A percentile compares a stretch with the other conserved stretches of the same genome.
Conservation (phyloP, 306 rosid species). For the Castanea mollissima region DNA sequence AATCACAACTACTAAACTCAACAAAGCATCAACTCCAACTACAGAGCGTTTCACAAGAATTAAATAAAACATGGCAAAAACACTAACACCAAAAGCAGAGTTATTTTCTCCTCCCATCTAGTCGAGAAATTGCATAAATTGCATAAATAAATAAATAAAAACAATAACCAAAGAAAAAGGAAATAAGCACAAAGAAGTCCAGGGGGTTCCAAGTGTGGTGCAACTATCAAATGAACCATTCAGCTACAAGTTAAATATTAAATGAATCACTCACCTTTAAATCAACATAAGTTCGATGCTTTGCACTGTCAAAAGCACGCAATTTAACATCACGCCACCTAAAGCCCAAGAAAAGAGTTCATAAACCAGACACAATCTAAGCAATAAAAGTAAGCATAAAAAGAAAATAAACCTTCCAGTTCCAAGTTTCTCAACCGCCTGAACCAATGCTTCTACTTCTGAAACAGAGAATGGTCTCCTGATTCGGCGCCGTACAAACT, state of each 20-base stretch:
- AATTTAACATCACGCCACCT: slow-evolving; percentile 78
- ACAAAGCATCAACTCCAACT: background rate
- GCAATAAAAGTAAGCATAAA: background rate
- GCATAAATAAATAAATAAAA: too few relatives aligned
- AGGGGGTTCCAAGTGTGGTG: background rate
- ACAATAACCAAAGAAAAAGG: background rate
- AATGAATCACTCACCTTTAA: slow-evolving; percentile 50
- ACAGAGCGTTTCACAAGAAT: background rate
- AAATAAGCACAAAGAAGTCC: background rate
- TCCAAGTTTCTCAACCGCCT: slow-evolving; percentile 80
- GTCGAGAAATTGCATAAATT: background rate
- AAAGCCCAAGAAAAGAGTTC: slow-evolving; percentile 3
- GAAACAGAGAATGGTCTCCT: slow-evolving; percentile 82
- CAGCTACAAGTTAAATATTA: background rate
- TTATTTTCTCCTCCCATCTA: background rate
- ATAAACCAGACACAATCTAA: background rate
- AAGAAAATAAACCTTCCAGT: slow-evolving; percentile 68
- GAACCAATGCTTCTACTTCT: slow-evolving; percentile 81
- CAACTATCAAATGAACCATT: background rate
- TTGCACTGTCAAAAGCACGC: slow-evolving; percentile 61
- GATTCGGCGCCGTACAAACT: slow-evolving; percentile 64
- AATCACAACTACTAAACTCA: background rate
- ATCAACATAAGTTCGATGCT: slow-evolving; percentile 76
- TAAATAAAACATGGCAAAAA: background rate
- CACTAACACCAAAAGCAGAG: background rate